These are phyloP conservation scores for Cryptococcus sp. DNA, from an alignment of 1,284 basidiomycete genomes.

Conservation along the genomic window DNA sequence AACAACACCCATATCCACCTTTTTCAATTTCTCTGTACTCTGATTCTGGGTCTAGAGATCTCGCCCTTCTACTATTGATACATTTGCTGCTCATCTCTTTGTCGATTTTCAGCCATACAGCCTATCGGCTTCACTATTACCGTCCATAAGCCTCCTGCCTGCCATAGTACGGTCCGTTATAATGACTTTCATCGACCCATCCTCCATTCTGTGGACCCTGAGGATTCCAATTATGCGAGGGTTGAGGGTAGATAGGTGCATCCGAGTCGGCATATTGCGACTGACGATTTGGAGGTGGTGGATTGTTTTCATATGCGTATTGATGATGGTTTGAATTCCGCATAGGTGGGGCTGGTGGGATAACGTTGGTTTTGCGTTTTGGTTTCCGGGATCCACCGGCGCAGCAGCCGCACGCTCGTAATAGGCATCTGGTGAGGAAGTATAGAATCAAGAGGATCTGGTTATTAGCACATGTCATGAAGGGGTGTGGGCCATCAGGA, in stretches of 20 bases:
- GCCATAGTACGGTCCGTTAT: conserved; percentile 42
- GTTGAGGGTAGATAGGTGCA: conserved; percentile 12
- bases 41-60: no score
- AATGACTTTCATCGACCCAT: conserved; percentile 37
- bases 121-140: no score
- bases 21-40: no score
- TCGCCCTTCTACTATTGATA: no score
- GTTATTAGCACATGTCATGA: neutral
- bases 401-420: conserved; percentile 20
- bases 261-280: conserved; percentile 10
- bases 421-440: conserved; percentile 35
- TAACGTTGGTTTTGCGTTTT: neutral
- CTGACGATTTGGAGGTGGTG: conserved; percentile 1
- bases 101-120: no score
- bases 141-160: conserved; percentile 20
- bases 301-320: no score
- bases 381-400: conserved; percentile 5
- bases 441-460: conserved; percentile 40
- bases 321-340: conserved; percentile 2
- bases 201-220: conserved; percentile 6
- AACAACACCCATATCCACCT: no score
- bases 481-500: neutral
- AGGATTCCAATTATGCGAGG: neutral
- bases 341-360: conserved; percentile 8
- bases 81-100: no score